A percentile compares a stretch with the other conserved stretches of the same genome.
Evolutionary conservation across 495 filamentous ascomycete genomes (phyloP).

Genomic region (Aspergillus olivimuriae): DNA sequence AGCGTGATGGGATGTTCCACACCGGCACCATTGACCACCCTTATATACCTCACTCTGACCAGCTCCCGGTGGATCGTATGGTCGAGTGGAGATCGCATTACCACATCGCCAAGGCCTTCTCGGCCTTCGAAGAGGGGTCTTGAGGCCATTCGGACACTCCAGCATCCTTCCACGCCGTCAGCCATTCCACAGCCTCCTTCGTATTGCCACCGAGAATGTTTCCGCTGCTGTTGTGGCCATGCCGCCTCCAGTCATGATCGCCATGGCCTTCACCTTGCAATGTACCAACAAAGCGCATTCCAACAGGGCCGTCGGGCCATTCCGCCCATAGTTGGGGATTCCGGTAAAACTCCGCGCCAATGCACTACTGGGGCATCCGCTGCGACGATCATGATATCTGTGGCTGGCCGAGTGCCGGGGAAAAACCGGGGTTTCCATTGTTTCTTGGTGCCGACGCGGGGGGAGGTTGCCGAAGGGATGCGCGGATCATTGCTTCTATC

Average conservation of each 20-base stretch:
- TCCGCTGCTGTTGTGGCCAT: background rate
- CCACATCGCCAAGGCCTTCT: background rate
- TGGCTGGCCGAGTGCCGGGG: background rate
- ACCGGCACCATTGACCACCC: background rate
- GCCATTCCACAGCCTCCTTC: background rate
- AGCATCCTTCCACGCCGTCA: background rate
- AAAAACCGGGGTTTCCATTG: background rate
- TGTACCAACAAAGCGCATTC: background rate
- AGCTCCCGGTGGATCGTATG: background rate
- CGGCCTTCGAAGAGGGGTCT: background rate
- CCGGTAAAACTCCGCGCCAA: background rate
- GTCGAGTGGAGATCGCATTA: slow-evolving; percentile 6
- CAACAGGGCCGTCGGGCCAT: no score
- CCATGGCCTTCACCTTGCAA: background rate
- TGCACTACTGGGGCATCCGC: background rate
- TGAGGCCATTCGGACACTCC: background rate
- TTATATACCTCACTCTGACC: slow-evolving; percentile 5
- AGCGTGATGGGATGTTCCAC: background rate
- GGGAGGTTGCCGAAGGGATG: no score
- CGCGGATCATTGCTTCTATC: background rate
- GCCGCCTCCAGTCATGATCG: background rate
- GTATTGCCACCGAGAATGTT: background rate
- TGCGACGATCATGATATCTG: background rate
- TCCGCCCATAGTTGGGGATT: background rate
- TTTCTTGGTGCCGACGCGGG: background rate